Evolutionary conservation across 768 basidiomycete genomes (phyloP), one percentile per base, ranked within the genome.

Genomic region (Calvatia gigantea): DNA sequence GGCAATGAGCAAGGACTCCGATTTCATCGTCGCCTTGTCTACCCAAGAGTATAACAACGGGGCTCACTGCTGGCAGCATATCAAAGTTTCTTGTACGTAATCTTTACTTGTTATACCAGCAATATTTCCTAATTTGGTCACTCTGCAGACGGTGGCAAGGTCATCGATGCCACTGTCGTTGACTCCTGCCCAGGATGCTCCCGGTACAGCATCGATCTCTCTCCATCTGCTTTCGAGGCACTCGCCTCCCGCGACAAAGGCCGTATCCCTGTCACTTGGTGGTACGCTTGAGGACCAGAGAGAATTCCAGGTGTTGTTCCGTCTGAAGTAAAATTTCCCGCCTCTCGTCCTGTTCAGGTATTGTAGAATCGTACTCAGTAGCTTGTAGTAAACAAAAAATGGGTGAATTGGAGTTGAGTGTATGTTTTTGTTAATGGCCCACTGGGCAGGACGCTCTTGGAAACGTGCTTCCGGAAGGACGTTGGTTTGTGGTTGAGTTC

Each of bases 121-220:
- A 44, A 44, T 14, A 19, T 15, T 31, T 17, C 15, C 25, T 15
- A 17, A 8, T 21, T 48, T 17, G 23, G 31, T 33, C 15, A 12
- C 35, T 42, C 28, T 37, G 9, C 43, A 71, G 70, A 69, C 54
- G 41, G 57, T 55, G 67, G 67, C 9, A 65, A 60, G 32, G 48
- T 62, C 9, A 57, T 69, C 11, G 53, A 54, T 14, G 68, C 63
- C 5, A 60, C 57, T 19, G 61, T 70, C 5, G 65, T 66, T 25
- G 70, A 71, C 58, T 62, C 66, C 2, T 71, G 70, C 54, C 65
- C 65, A n/a, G 63, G 65, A 2, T 69, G 70, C 51, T 59, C 58
- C 19, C 54, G 42, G n/a, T 60, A 61, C 37, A 60, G 58, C 32
- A 59, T 71, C 38, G 69, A 71, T 54, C 60, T 71, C 4, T 69